phyloP scores from a whole-genome alignment of 2,329 filamentous ascomycete genomes.

The Hortaea werneckii region DNA sequence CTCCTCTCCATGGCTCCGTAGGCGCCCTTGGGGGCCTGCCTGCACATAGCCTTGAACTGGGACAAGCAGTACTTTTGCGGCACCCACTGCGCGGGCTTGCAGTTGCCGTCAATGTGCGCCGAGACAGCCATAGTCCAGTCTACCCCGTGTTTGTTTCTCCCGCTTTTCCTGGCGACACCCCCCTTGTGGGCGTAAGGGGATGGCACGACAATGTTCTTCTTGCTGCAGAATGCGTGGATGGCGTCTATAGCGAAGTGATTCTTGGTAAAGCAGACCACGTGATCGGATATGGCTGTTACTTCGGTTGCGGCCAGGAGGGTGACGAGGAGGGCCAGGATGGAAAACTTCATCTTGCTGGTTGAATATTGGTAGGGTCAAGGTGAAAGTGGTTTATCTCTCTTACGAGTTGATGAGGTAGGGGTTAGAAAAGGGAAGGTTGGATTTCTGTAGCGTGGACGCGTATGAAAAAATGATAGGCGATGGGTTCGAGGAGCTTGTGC shows the following conservation, averaged over 20 bases:
- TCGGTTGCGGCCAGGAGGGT: background rate
- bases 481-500: too few species aligned
- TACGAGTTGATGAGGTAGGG: too few species aligned
- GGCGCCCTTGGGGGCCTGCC: constrained; percentile 1
- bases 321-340: background rate
- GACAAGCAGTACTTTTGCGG: constrained; percentile 11
- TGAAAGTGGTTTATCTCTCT: background rate
- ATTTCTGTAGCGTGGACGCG: too few species aligned
- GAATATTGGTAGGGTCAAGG: background rate
- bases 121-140: too few species aligned
- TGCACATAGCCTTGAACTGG: constrained; percentile 13
- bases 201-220: constrained; percentile 6
- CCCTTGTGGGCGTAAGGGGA: constrained; percentile 1
- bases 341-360: background rate
- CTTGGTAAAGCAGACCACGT: constrained; percentile 4
- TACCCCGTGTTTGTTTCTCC: background rate
- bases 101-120: constrained; percentile 5
- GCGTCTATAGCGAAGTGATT: constrained; percentile 3
- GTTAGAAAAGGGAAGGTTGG: too few species aligned
- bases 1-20: background rate
- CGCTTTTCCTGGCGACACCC: constrained; percentile 1
- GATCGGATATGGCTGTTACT: background rate
- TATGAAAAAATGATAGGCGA: too few species aligned
- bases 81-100: constrained; percentile 11
- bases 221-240: constrained; percentile 7